A percentile compares a stretch with the other conserved stretches of the same genome.
Evolutionary conservation across 352 stramenopile genomes (phyloP).

Genomic region (Phytophthora palmivora): DNA sequence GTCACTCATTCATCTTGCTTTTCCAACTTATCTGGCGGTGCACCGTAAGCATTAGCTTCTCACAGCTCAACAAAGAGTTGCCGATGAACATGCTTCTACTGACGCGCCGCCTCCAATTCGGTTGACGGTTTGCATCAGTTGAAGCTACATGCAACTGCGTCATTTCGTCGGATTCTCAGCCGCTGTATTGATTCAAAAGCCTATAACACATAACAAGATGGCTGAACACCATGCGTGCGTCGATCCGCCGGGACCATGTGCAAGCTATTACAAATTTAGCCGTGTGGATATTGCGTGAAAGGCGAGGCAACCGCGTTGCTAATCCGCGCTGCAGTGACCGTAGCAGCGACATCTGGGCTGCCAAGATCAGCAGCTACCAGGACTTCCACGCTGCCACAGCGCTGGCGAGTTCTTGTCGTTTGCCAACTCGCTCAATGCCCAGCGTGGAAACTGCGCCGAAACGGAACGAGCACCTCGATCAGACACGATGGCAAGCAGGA

Average conservation of each 20-base stretch:
- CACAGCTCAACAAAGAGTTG: conserved; percentile 14
- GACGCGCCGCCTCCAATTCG: conserved; percentile 1
- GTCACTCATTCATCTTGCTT: conserved; percentile 10
- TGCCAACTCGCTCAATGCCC: background rate
- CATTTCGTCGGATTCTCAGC: conserved; percentile 23
- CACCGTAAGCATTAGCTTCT: too few relatives aligned
- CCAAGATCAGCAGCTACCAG: background rate
- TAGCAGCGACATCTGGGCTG: conserved; percentile 17
- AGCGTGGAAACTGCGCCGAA: conserved; percentile 35
- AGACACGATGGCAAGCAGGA: conserved; percentile 26
- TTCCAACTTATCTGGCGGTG: conserved; percentile 22
- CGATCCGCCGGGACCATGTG: conserved; percentile 13
- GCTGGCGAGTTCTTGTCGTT: conserved; percentile 4
- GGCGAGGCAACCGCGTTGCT: conserved; percentile 26
- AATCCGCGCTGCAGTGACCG: conserved; percentile 20
- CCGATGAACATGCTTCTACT: background rate
- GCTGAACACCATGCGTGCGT: conserved; percentile 2
- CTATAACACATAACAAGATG: conserved; percentile 5
- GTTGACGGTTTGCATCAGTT: conserved; percentile 17
- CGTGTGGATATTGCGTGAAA: conserved; percentile 41
- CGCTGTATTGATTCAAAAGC: conserved; percentile 1
- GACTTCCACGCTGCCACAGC: too few relatives aligned
- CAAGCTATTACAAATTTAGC: conserved; percentile 35
- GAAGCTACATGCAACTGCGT: too few relatives aligned
- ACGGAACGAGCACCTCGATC: conserved; percentile 22